Percentiles rank a stretch among this genome's conserved stretches.
Evolutionary conservation across 495 filamentous ascomycete genomes (phyloP).

Genomic region (Aspergillus ellipticus): DNA sequence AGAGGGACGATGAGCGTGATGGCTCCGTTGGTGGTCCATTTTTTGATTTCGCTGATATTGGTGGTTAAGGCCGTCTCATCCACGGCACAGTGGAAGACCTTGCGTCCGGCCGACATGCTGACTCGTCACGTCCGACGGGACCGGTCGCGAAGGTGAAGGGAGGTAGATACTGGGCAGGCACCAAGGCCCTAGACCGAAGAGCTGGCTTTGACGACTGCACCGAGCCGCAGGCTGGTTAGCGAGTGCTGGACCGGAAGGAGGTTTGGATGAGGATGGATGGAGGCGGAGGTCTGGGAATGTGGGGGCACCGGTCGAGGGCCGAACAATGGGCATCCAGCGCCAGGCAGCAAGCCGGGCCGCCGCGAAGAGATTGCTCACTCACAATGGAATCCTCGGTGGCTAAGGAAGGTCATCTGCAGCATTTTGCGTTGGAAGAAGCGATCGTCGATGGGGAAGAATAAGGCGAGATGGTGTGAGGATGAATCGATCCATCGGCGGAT

Average conservation of each 20-base stretch:
- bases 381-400: slow-evolving; percentile 31
- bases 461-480: slow-evolving; percentile 1
- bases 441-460: slow-evolving; percentile 4
- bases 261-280: slow-evolving; percentile 24
- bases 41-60: slow-evolving; percentile 65
- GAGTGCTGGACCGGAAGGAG: slow-evolving; percentile 29
- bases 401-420: slow-evolving; percentile 35
- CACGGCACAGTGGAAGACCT: slow-evolving; percentile 70
- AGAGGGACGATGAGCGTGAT: slow-evolving; percentile 66
- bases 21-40: slow-evolving; percentile 61
- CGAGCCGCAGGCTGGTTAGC: slow-evolving; percentile 27
- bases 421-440: slow-evolving; percentile 25
- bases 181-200: slow-evolving; percentile 31
- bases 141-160: slow-evolving; percentile 12
- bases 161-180: slow-evolving; percentile 10
- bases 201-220: slow-evolving; percentile 36
- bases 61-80: slow-evolving; percentile 69
- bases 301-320: slow-evolving; percentile 26
- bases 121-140: slow-evolving; percentile 11
- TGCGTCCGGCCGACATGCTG: slow-evolving; percentile 50
- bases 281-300: slow-evolving; percentile 35
- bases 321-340: slow-evolving; percentile 6
- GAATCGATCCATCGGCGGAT: slow-evolving; percentile 13
- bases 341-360: not conserved
- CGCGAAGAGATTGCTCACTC: slow-evolving; percentile 20